Conservation (phyloP, 129 eudicot genomes). For the Flaveria sonorensis region DNA sequence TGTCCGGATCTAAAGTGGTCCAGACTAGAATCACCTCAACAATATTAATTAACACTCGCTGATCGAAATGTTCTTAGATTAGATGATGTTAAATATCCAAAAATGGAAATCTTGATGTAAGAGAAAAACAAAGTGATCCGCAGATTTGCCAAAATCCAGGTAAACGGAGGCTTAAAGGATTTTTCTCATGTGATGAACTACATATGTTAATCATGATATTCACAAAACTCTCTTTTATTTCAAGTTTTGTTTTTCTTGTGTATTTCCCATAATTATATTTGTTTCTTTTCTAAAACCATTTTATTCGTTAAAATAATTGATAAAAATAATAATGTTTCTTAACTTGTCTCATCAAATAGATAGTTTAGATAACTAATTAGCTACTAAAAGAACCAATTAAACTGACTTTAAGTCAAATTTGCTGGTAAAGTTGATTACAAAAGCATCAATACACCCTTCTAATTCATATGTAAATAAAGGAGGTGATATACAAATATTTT, state of each 20-base stretch:
- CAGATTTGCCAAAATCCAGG: constrained; percentile 1
- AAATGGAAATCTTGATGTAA: background rate
- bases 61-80: no score
- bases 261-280: background rate
- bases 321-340: background rate
- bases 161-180: background rate
- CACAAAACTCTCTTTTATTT: background rate
- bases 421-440: no score
- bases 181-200: constrained; percentile 7
- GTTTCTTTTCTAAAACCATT: background rate
- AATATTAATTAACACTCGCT: no score
- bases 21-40: no score
- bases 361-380: no score
- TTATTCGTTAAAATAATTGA: background rate
- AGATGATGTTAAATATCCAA: background rate
- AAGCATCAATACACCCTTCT: no score
- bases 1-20: no score
- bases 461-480: background rate
- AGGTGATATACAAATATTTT: background rate
- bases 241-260: background rate
- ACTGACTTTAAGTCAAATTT: no score
- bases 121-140: background rate
- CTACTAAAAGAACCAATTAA: background rate
- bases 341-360: no score
- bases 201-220: background rate